phyloP scores from a whole-genome alignment of 331 rosid genomes.

The Rosa hybrid region DNA sequence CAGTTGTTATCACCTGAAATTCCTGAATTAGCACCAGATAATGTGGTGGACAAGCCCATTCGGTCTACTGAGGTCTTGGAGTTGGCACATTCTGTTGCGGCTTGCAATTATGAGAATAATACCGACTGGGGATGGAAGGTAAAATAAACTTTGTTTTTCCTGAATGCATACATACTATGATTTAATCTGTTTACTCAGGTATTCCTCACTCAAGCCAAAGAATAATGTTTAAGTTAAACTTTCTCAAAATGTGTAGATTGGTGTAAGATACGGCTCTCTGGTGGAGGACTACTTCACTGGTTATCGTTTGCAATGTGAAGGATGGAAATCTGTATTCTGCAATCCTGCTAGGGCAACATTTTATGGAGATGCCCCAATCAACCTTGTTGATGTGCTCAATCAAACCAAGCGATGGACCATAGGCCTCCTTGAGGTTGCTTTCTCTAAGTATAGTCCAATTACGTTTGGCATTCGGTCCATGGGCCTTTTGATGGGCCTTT shows the following conservation, averaged over 20 bases:
- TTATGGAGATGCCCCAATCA: constrained; percentile 38
- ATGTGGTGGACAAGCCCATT: constrained; percentile 29
- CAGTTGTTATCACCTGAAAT: constrained; percentile 26
- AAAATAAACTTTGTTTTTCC: neutral
- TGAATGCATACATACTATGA: too few species aligned
- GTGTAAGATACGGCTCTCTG: constrained; percentile 44
- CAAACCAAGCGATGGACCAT: constrained; percentile 41
- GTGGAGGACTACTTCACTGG: constrained; percentile 43
- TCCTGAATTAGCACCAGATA: constrained; percentile 19
- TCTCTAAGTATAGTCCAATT: constrained; percentile 33
- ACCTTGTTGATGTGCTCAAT: constrained; percentile 32
- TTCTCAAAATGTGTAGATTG: constrained; percentile 3
- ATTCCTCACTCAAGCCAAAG: neutral
- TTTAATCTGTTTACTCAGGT: too few species aligned
- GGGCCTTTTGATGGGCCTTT: constrained; percentile 40
- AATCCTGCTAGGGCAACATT: constrained; percentile 44
- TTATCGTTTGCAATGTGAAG: constrained; percentile 29
- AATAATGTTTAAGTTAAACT: neutral
- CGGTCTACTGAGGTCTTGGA: constrained; percentile 6
- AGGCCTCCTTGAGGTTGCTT: constrained; percentile 33
- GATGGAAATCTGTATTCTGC: constrained; percentile 44
- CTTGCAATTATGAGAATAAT: constrained; percentile 35
- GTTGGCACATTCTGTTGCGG: constrained; percentile 31
- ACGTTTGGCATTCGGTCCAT: constrained; percentile 25
- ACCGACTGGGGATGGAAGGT: constrained; percentile 53